Evolutionary conservation across 148 eudicot genomes (phyloP), one percentile per base, ranked within the genome.

Genomic region (Amaranthus palmeri): DNA sequence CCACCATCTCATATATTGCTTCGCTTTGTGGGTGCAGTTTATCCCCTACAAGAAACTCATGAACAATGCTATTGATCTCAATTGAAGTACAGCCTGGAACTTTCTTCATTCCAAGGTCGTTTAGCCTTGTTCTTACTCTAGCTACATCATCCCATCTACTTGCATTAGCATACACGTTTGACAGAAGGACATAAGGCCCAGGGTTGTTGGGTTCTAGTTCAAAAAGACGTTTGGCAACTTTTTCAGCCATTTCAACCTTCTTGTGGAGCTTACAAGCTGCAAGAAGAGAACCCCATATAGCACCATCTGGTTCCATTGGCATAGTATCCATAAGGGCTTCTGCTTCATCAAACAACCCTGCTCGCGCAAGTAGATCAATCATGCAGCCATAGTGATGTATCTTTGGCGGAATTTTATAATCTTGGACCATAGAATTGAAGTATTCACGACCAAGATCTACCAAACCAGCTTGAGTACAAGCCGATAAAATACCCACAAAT

Each of bases 51-150:
- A 88, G 44, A 63, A 88, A 88, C 77, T 86, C 90, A 13, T 84
- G 81, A 52, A 80, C 81, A 54, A 80, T 70, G 59, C 86, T 82
- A 77, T 81, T 71, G 11, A 88, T 81, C 76, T 84, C 90, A 60
- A 86, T 86, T 3, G 88, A 86, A 49, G 86, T 88, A 76, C 92
- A 86, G 3, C 90, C 92, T 0, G 90, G 92, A 14, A 78, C 66
- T 72, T 86, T 88, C 70, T 83, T 83, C 57, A 80, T 65, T 12
- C 85, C 85, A 55, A 50, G 65, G 58, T 88, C 86, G 42, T 76
- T 84, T 66, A 84, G 54, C 54, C 17, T 74, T 6, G 80, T 81
- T 75, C 92, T 78, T 12, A 81, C 79, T 71, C 79, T 73, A 25
- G 81, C 86, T 8, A 84, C 92, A 58, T 83, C 77, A 49, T 84